Evolutionary conservation across 1,284 basidiomycete genomes (phyloP).

Genomic region (Ganoderma leucocontextum): DNA sequence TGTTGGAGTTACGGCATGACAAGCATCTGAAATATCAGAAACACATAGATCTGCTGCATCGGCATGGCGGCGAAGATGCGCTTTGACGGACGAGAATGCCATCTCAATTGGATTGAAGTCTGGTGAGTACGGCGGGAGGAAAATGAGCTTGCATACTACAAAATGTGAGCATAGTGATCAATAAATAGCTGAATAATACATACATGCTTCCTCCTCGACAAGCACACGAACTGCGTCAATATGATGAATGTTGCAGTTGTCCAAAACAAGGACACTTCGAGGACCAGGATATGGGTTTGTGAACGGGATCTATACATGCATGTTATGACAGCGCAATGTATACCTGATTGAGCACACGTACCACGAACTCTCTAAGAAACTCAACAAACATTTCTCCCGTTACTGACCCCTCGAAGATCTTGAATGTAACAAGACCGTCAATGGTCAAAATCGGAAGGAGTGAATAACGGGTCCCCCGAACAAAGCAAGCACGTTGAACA

Average conservation of each 20-base stretch:
- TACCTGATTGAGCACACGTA: background rate
- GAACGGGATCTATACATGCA: background rate
- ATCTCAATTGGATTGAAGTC: constrained; percentile 21
- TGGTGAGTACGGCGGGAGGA: constrained; percentile 19
- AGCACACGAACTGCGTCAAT: constrained; percentile 16
- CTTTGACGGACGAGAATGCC: constrained; percentile 17
- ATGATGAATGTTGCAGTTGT: constrained; percentile 23
- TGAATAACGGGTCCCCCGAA: constrained; percentile 4
- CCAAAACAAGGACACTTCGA: constrained; percentile 22
- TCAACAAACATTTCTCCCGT: constrained; percentile 10
- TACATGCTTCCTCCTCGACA: background rate
- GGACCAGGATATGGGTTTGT: constrained; percentile 13
- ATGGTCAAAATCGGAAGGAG: constrained; percentile 19
- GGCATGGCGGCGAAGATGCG: constrained; percentile 7
- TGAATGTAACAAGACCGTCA: constrained; percentile 18
- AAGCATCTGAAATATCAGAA: background rate
- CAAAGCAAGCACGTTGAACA: background rate
- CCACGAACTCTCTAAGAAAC: constrained; percentile 6
- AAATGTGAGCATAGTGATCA: background rate
- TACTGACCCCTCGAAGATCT: constrained; percentile 19
- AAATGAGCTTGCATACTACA: background rate
- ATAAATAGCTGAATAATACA: background rate
- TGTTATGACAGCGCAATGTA: background rate
- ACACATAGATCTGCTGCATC: background rate
- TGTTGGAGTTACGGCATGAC: background rate